Percentiles rank a stretch among this genome's conserved stretches.
These are phyloP conservation scores for Vachellia pachyceras DNA, from an alignment of 306 rosid genomes.

Conservation along the genomic window DNA sequence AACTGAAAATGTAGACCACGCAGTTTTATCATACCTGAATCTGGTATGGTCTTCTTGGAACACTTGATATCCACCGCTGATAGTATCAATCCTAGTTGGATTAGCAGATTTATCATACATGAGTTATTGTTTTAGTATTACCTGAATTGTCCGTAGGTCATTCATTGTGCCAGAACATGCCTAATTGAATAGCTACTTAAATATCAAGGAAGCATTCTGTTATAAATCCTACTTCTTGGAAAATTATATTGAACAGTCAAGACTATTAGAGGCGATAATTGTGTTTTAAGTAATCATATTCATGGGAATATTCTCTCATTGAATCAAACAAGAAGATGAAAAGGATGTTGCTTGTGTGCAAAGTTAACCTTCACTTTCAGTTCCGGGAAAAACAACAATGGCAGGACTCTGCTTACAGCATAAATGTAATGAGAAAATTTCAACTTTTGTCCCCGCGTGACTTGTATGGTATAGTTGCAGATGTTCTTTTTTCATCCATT, in stretches of 20 bases:
- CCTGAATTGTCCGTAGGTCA: background rate
- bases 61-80: no score
- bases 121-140: background rate
- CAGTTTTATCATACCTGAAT: no score
- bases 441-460: background rate
- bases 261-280: background rate
- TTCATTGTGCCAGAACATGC: background rate
- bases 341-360: background rate
- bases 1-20: no score
- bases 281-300: background rate
- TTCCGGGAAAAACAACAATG: background rate
- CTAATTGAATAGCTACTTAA: no score
- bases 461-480: background rate
- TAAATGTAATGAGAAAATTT: background rate
- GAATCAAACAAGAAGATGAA: constrained; percentile 3
- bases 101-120: no score
- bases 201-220: no score
- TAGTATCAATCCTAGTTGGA: no score
- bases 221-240: no score
- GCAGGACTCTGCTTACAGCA: background rate
- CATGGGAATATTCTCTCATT: background rate
- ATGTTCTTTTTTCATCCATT: background rate
- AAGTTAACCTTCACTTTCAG: background rate
- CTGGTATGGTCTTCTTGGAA: no score
- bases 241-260: background rate